Conservation (phyloP, 768 basidiomycete species). For the Mycena amicta region DNA sequence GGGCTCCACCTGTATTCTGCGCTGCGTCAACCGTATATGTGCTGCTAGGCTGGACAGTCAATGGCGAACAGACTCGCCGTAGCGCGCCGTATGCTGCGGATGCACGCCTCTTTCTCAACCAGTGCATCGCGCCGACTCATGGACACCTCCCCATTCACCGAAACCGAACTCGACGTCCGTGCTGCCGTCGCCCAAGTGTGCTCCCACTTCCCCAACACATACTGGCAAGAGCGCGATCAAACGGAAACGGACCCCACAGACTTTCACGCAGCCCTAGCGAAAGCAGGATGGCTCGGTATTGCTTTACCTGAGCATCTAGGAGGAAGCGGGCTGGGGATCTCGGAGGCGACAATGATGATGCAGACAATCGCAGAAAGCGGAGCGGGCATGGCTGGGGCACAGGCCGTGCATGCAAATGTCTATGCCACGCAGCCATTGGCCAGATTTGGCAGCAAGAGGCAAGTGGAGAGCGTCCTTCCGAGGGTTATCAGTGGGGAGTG, state of each 20-base stretch:
- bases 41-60: no score
- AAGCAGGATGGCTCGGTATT: conserved; percentile 18
- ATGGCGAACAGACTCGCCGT: no score
- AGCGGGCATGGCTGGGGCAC: conserved; percentile 23
- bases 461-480: conserved; percentile 7
- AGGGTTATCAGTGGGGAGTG: conserved; percentile 16
- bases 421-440: conserved; percentile 22
- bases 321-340: conserved; percentile 20
- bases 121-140: background rate
- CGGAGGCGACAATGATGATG: conserved; percentile 25
- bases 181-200: conserved; percentile 7
- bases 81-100: no score
- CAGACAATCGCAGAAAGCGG: conserved; percentile 23
- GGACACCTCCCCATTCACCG: conserved; percentile 10
- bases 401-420: conserved; percentile 22
- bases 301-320: conserved; percentile 19
- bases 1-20: no score
- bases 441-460: conserved; percentile 10
- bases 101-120: no score
- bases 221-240: conserved; percentile 16
- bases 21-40: no score
- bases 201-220: conserved; percentile 12
- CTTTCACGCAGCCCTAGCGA: conserved; percentile 13
- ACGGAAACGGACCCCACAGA: conserved; percentile 4
- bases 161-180: conserved; percentile 8